Evolutionary conservation across 129 eudicot species (phyloP).

Genomic region (Flaveria robusta): DNA sequence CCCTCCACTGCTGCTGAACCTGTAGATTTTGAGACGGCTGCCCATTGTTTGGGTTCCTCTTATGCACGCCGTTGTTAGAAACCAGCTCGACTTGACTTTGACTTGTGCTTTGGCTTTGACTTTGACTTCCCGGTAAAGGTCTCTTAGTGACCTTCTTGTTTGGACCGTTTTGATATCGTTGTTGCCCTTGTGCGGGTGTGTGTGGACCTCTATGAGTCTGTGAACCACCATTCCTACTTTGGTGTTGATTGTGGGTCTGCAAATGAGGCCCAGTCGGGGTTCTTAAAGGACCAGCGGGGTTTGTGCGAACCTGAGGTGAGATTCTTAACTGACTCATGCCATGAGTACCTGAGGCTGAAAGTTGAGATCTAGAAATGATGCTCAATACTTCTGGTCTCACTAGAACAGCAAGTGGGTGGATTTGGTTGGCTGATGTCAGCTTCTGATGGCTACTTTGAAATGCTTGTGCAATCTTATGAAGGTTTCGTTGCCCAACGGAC

Average conservation of each 20-base stretch:
- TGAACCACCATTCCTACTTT: constrained; percentile 27
- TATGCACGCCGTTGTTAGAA: constrained; percentile 19
- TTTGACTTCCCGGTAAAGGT: constrained; percentile 28
- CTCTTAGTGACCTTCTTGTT: constrained; percentile 30
- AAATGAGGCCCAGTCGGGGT: constrained; percentile 20
- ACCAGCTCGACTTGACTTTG: constrained; percentile 21
- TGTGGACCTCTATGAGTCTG: constrained; percentile 28
- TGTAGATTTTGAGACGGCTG: constrained; percentile 44
- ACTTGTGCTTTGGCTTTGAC: neutral
- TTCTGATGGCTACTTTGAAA: constrained; percentile 45
- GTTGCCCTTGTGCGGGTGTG: constrained; percentile 33
- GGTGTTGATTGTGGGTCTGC: constrained; percentile 17
- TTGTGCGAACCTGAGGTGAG: constrained; percentile 30
- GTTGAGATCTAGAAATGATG: constrained; percentile 41
- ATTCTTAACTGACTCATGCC: constrained; percentile 25
- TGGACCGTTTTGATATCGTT: constrained; percentile 39
- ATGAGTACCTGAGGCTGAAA: constrained; percentile 17
- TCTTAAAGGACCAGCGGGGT: constrained; percentile 23
- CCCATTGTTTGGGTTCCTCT: constrained; percentile 21
- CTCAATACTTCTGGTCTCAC: constrained; percentile 50
- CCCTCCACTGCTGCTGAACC: constrained; percentile 58
- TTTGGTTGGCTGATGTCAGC: constrained; percentile 44
- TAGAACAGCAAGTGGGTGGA: constrained; percentile 40
- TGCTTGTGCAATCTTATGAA: constrained; percentile 51
- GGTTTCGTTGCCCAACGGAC: constrained; percentile 53